Percentiles rank a stretch among this genome's conserved stretches.
Evolutionary conservation across 2,329 filamentous ascomycete genomes (phyloP).

Genomic region (Xylaria polymorpha): DNA sequence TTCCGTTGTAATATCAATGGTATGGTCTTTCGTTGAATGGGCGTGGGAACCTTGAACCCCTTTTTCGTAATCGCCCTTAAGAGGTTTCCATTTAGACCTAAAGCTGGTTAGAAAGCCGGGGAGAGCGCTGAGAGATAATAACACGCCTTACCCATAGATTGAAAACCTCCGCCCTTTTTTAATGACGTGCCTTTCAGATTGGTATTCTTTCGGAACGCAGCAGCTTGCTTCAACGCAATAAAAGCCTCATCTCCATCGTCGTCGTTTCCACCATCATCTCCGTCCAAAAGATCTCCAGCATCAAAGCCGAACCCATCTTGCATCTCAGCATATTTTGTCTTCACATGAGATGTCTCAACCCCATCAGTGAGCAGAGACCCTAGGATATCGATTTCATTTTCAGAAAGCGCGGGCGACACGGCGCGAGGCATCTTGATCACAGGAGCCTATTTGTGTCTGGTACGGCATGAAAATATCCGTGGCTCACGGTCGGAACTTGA

Average conservation of each 20-base stretch:
- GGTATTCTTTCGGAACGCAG: conserved; percentile 85
- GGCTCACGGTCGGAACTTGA: background rate
- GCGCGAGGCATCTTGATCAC: conserved; percentile 73
- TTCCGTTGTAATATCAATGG: conserved; percentile 88
- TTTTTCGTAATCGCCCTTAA: conserved; percentile 93
- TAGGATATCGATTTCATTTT: conserved; percentile 92
- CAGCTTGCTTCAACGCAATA: conserved; percentile 87
- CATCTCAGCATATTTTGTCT: conserved; percentile 51
- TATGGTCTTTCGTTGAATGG: conserved; percentile 97
- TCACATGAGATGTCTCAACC: conserved; percentile 59
- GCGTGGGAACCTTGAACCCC: conserved; percentile 95
- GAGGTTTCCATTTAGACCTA: conserved; percentile 81
- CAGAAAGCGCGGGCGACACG: conserved; percentile 84
- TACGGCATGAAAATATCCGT: conserved; percentile 3
- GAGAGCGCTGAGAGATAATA: background rate
- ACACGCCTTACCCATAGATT: conserved; percentile 78
- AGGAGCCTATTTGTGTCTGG: background rate
- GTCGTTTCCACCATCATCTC: conserved; percentile 58
- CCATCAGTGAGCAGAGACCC: conserved; percentile 77
- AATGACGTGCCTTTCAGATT: conserved; percentile 86
- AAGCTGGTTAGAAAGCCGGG: conserved; percentile 14
- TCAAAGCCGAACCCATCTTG: conserved; percentile 64
- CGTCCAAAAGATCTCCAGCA: conserved; percentile 70
- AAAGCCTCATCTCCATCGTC: conserved; percentile 85
- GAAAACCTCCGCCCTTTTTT: conserved; percentile 97